These are phyloP conservation scores for Musa acuminata DNA, from an alignment of 176 grass and related monocot genomes.

Conservation along the genomic window DNA sequence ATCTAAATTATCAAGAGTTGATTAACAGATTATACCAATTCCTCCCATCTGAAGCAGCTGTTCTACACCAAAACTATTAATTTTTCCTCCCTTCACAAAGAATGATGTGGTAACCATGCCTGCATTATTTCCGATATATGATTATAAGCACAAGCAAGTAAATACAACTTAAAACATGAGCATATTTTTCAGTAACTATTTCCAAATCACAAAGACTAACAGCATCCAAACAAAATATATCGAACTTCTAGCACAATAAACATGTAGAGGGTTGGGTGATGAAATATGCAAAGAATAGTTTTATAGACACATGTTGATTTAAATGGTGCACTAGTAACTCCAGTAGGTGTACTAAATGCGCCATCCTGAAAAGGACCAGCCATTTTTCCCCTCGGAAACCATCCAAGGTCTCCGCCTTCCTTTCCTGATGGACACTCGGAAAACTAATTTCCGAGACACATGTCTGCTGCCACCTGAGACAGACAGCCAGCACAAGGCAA, in stretches of 20 bases:
- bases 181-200: background rate
- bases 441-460: no score
- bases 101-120: conserved; percentile 85
- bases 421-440: conserved; percentile 93
- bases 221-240: background rate
- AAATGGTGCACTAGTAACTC: conserved; percentile 75
- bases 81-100: conserved; percentile 82
- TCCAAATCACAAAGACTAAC: background rate
- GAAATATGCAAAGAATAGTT: background rate
- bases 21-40: background rate
- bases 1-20: no score
- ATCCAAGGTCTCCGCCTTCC: conserved; percentile 97
- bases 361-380: conserved; percentile 95
- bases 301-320: conserved; percentile 64
- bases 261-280: background rate
- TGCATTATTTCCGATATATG: conserved; percentile 7
- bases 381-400: conserved; percentile 97
- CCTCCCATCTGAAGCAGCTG: background rate
- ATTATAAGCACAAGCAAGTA: background rate
- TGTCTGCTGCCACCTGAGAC: conserved; percentile 58
- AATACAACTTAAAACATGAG: background rate
- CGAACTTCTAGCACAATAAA: background rate
- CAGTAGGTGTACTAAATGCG: conserved; percentile 79
- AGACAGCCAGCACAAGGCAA: background rate
- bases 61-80: conserved; percentile 14